Conservation (phyloP, 768 basidiomycete species). For the Harrya chromipes region DNA sequence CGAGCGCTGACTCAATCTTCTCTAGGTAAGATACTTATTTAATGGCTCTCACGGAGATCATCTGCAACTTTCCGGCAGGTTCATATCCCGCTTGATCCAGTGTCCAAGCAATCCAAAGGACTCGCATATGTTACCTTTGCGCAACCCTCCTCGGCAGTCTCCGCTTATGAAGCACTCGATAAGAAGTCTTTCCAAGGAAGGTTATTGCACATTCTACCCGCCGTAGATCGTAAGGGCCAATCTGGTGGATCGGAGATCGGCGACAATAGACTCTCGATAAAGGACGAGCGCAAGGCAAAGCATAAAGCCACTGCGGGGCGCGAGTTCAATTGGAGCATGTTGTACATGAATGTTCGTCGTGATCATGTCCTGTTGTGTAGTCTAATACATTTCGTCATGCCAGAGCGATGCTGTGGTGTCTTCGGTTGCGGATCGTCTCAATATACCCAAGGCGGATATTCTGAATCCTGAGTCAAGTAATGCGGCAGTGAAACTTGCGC, state of each 20-base stretch:
- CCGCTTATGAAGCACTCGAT: constrained; percentile 78
- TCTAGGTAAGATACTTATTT: constrained; percentile 13
- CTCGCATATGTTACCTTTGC: constrained; percentile 59
- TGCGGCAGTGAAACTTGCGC: constrained; percentile 89
- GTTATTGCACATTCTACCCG: constrained; percentile 84
- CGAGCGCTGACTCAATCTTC: constrained; percentile 1
- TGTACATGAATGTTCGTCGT: constrained; percentile 94
- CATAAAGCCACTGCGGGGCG: constrained; percentile 67
- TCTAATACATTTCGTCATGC: constrained; percentile 19
- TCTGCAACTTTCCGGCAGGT: constrained; percentile 34
- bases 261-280: constrained; percentile 51
- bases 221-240: constrained; percentile 62
- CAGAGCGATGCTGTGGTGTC: constrained; percentile 93
- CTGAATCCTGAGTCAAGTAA: constrained; percentile 80
- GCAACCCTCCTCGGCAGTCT: constrained; percentile 47
- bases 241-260: constrained; percentile 38
- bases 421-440: constrained; percentile 87
- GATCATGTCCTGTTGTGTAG: constrained; percentile 17
- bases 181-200: constrained; percentile 88
- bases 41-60: neutral
- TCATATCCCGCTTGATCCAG: constrained; percentile 53
- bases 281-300: constrained; percentile 55
- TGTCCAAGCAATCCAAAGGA: constrained; percentile 51
- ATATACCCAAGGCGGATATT: constrained; percentile 81
- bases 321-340: constrained; percentile 89